Percentiles rank a stretch among this genome's conserved stretches.
phyloP scores from a whole-genome alignment of 2,329 filamentous ascomycete genomes.

The Colletotrichum phormii region DNA sequence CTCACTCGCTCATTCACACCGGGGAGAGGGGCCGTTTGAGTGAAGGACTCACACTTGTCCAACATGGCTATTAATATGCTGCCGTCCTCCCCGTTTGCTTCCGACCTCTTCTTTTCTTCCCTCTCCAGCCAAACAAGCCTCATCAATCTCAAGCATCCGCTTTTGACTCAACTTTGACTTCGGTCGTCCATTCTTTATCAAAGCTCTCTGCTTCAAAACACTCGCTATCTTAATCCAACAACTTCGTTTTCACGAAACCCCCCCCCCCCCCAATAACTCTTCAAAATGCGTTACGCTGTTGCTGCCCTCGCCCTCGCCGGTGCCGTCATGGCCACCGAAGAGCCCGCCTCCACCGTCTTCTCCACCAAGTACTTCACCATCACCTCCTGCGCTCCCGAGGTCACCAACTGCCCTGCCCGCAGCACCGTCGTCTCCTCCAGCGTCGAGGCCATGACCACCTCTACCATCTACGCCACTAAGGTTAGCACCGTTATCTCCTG shows the following conservation, averaged over 20 bases:
- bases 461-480: constrained; percentile 48
- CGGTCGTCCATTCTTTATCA: constrained; percentile 69
- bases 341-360: constrained; percentile 61
- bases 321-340: constrained; percentile 52
- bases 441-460: constrained; percentile 54
- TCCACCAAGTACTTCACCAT: constrained; percentile 66
- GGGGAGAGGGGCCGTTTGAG: constrained; percentile 22
- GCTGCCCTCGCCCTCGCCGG: constrained; percentile 60
- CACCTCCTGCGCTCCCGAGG: constrained; percentile 63
- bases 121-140: constrained; percentile 59
- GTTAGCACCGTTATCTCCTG: too few species aligned
- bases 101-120: constrained; percentile 42
- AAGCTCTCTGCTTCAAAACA: constrained; percentile 47
- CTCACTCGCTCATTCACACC: constrained; percentile 18
- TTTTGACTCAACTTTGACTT: constrained; percentile 61
- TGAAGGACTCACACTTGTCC: constrained; percentile 29
- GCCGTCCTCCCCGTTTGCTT: constrained; percentile 46
- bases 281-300: constrained; percentile 74
- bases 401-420: constrained; percentile 60
- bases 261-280: too few species aligned
- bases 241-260: constrained; percentile 46
- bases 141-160: constrained; percentile 48
- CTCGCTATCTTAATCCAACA: constrained; percentile 45
- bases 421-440: constrained; percentile 54
- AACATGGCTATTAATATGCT: constrained; percentile 59